Evolutionary conservation across 1,284 basidiomycete species (phyloP), one percentile per base, ranked within the genome.

Genomic region (Apiotrichum veenhuisii): DNA sequence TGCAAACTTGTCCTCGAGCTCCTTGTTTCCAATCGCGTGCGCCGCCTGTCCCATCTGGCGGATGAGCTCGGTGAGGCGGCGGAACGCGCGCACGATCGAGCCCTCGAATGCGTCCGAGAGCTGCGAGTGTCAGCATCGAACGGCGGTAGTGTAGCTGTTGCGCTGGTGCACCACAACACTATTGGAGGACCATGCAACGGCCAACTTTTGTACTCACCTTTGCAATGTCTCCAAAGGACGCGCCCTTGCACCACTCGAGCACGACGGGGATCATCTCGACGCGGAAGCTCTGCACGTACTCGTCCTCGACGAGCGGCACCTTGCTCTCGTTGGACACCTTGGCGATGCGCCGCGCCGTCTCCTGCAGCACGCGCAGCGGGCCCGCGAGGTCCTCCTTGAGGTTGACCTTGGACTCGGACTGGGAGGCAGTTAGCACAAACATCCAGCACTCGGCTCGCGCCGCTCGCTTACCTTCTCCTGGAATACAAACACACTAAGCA

Each of bases 181-280:
- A 14, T 18, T 25, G 23, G 10, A 17, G 23, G 12, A 9, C 15
- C 18, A 18, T n/a, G 1, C 25, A 26, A 25, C 9, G 8, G 12
- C 18, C 26, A 18, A 22, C 22, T 10, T 25, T 11, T 14, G 30
- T 12, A 34, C 45, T 48, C 53, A 90, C 91, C 84, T 97, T 96
- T 83, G 90, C 93, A 59, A 97, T 93, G 40, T 98, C 94, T 1
- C 89, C 81, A 77, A 99, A 98, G 34, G 90, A 90, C n/a, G 91
- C 89, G 1, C 96, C 96, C 34, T 91, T 86, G 78, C 95, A 98
- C 96, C 96, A 99, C 66, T 93, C 88, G 57, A 94, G 82, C 22
- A 98, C 95, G 5, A 89, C 88, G 65, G 98, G 95, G 91, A 98
- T 98, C 57, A 99, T 84, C 72, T 98, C 95, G 27, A 97, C 91